A percentile compares a stretch with the other conserved stretches of the same genome.
Conservation (phyloP, 257 asterid genomes). For the Nicotiana sylvestris region DNA sequence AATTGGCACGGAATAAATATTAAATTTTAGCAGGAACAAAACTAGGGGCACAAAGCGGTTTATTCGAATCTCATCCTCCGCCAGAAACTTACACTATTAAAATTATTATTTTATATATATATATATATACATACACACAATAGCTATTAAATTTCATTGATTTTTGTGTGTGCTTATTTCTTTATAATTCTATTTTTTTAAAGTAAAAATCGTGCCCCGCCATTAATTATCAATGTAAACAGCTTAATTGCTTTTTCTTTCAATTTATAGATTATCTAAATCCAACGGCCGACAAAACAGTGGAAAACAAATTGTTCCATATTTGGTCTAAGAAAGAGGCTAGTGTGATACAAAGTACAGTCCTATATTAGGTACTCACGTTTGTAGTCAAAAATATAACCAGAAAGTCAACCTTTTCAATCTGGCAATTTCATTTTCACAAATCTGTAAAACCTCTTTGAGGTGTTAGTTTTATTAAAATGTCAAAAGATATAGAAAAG, state of each 20-base stretch:
- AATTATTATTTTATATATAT: too few species aligned
- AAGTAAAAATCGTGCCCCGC: too few species aligned
- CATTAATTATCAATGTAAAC: too few species aligned
- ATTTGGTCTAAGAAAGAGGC: neutral
- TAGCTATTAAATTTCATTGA: too few species aligned
- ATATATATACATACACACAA: too few species aligned
- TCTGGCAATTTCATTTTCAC: neutral
- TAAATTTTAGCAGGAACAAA: too few species aligned
- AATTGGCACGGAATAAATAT: rapidly evolving
- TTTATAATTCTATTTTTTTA: too few species aligned
- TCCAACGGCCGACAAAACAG: slow-evolving; percentile 8
- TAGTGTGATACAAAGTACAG: slow-evolving; percentile 1
- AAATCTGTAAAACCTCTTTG: neutral
- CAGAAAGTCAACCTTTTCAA: neutral
- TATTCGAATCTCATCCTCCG: too few species aligned
- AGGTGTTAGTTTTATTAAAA: neutral
- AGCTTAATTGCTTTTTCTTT: too few species aligned
- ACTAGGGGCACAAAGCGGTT: too few species aligned
- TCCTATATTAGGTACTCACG: neutral
- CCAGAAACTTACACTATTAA: rapidly evolving
- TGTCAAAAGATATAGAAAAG: neutral
- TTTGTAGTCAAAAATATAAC: neutral
- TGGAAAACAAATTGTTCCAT: neutral
- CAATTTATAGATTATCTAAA: neutral
- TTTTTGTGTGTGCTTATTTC: too few species aligned